Base-by-base conservation (phyloP, 2,329 filamentous ascomycete genomes). In the Myriosclerotinia scirpicola region DNA sequence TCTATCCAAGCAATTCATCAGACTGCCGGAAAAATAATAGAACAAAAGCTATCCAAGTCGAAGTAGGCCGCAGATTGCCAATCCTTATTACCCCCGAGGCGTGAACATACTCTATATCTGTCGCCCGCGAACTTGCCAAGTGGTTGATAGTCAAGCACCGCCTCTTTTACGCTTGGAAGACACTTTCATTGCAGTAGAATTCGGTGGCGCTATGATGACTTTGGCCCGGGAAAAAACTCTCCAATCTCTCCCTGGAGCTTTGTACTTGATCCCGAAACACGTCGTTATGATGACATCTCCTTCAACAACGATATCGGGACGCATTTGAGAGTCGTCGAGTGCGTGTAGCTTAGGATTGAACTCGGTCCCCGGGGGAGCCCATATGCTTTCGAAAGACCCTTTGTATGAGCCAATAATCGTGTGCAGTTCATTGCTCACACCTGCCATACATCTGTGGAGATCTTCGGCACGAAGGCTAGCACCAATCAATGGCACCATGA, bases 401-500 rank as follows among this genome's bases (percentile, higher is more conserved):
- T 34, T 30, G 44, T 58, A 64, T 46, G 42, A 34, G 3, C 17
- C 26, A 5, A 22, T 14, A 5, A 34, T 48, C 2, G 30, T 38
- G 7, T 56, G 36, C 20, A 65, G 15, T 9, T n/a, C 46, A n/a
- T 17, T 59, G 12, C 34, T 26, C 11, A 60, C 26, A 15, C 55
- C 22, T 17, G 44, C 34, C 14, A 53, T 56, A 26, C 26, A 12
- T 26, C 9, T 6, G 8, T 64, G 52, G 11, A 64, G 15, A 12
- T 22, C 42, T 1, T 30, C 22, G 2, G 38, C 11, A 20, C 14
- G 38, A 38, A 50, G 11, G 48, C 46, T n/a, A 46, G n/a, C 52
- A 36, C 46, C 61, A 46, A 64, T 54, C 12, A 64, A 56, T 15
- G 52, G 50, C 30, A 46, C 17, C 52, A 64, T 64, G 17, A 64